These are phyloP conservation scores for Macrolepiota dolichaula DNA, from an alignment of 768 basidiomycete species.

Conservation along the genomic window DNA sequence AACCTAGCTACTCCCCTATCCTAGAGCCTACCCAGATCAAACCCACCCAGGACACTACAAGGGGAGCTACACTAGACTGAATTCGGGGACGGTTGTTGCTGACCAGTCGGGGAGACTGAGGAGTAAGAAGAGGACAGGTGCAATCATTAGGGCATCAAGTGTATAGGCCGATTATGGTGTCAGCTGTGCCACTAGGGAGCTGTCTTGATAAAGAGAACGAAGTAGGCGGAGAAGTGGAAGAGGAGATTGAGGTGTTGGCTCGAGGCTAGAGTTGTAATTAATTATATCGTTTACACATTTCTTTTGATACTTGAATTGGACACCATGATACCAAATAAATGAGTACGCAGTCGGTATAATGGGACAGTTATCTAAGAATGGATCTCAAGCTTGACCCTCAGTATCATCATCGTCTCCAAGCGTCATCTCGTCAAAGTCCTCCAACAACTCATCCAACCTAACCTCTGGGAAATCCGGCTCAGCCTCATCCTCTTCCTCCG, in stretches of 20 bases:
- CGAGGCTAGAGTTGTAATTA: neutral
- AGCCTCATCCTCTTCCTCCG: conserved; percentile 51
- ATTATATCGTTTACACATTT: neutral
- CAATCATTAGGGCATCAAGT: conserved; percentile 19
- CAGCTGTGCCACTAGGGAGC: conserved; percentile 29
- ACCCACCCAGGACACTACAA: no score
- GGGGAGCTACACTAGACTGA: no score
- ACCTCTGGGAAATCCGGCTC: conserved; percentile 91
- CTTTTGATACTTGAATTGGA: neutral
- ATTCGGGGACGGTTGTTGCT: no score
- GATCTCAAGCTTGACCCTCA: neutral
- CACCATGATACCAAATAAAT: neutral
- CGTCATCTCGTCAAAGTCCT: conserved; percentile 91
- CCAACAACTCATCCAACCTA: conserved; percentile 78
- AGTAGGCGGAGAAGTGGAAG: neutral
- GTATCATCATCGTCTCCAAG: conserved; percentile 40
- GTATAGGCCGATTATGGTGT: conserved; percentile 26
- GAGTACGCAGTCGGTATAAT: neutral
- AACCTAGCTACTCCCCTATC: conserved; percentile 21
- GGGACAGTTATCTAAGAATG: neutral
- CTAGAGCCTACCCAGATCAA: no score
- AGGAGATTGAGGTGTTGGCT: neutral
- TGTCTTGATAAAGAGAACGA: neutral
- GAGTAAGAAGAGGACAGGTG: conserved; percentile 16
- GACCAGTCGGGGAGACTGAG: conserved; percentile 20